phyloP scores from a whole-genome alignment of 345 rosid genomes.

The Garcia nutans region DNA sequence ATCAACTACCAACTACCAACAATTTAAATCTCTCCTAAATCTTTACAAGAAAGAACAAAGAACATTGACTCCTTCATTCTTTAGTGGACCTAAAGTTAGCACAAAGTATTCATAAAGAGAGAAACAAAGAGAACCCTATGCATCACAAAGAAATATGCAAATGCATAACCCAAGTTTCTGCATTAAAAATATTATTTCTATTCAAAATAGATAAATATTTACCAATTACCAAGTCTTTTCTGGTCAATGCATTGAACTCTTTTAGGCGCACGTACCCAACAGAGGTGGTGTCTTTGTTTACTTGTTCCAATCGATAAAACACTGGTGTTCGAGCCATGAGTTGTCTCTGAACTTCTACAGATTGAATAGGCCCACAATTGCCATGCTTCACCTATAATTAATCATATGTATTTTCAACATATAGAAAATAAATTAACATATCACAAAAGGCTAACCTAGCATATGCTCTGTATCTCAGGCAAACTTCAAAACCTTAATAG shows the following conservation, averaged over 20 bases:
- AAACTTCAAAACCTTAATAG: slow-evolving; percentile 54
- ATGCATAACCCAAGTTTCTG: not conserved
- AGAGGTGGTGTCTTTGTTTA: slow-evolving; percentile 55
- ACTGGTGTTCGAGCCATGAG: slow-evolving; percentile 82
- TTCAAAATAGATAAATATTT: slow-evolving; percentile 22
- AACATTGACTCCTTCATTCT: not conserved
- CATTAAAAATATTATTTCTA: not conserved
- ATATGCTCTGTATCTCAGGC: slow-evolving; percentile 1
- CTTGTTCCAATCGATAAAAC: slow-evolving; percentile 74
- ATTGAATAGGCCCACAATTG: slow-evolving; percentile 69
- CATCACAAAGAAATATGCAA: not conserved
- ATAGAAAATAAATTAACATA: not conserved
- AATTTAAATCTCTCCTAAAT: no score
- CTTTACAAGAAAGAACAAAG: not conserved
- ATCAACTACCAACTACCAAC: no score
- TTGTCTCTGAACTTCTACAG: slow-evolving; percentile 76
- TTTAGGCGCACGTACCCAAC: slow-evolving; percentile 79
- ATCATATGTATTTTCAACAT: not conserved
- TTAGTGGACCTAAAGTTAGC: not conserved
- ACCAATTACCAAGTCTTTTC: slow-evolving; percentile 90
- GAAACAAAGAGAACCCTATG: not conserved
- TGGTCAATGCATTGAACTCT: slow-evolving; percentile 94
- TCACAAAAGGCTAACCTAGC: slow-evolving; percentile 1
- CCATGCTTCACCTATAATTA: slow-evolving; percentile 84
- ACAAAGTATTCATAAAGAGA: not conserved